Conservation (phyloP, 208 protist species). For the Naegleria lovaniensis region DNA sequence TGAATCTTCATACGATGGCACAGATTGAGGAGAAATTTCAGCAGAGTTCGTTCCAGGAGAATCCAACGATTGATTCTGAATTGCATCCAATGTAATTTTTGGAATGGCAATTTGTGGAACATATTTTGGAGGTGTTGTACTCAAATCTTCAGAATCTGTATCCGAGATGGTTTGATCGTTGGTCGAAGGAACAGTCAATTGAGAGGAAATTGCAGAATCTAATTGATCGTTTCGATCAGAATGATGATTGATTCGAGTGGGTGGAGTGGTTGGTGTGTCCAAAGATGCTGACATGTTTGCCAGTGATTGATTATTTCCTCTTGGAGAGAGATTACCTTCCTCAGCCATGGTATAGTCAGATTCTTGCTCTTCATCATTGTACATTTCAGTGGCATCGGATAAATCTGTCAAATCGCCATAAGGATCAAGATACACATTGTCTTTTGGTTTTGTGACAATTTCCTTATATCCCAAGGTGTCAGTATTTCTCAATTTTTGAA, state of each 20-base stretch:
- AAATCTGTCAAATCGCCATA: not conserved
- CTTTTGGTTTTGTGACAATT: not conserved
- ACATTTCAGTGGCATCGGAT: not conserved
- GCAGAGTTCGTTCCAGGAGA: not conserved
- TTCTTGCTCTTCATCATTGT: not conserved
- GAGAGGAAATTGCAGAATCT: not conserved
- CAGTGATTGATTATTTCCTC: not conserved
- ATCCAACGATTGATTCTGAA: not conserved
- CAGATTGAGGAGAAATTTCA: not conserved
- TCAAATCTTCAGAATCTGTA: not conserved
- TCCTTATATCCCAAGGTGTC: not conserved
- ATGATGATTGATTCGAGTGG: not conserved
- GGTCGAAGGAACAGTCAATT: not conserved
- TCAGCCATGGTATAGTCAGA: not conserved
- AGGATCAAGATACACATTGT: not conserved
- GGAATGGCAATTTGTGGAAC: not conserved
- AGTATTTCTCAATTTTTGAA: not conserved
- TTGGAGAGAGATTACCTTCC: not conserved
- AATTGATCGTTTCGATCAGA: not conserved
- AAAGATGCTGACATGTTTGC: not conserved
- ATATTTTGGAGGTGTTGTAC: not conserved
- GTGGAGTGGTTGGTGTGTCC: not conserved
- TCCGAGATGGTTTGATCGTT: not conserved
- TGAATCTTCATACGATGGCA: not conserved
- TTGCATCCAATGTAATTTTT: not conserved